phyloP scores from a whole-genome alignment of 257 asterid species.

The Solanum medicagineum region DNA sequence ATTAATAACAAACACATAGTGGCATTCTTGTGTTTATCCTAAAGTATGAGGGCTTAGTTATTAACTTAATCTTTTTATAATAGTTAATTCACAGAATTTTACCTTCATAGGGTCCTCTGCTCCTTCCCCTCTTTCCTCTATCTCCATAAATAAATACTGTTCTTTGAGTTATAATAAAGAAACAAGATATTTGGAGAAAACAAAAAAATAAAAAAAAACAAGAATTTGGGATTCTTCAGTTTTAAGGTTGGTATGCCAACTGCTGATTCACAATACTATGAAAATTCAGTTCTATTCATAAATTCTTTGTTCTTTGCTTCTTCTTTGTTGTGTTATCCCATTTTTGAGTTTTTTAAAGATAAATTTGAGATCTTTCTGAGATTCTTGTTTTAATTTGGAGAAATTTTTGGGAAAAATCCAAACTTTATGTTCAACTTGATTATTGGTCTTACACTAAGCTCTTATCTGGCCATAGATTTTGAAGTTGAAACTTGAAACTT shows the following conservation, averaged over 20 bases:
- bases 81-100: not conserved
- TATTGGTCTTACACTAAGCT: not conserved
- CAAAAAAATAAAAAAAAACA: not conserved
- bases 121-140: constrained; percentile 10
- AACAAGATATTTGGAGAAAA: not conserved
- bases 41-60: not conserved
- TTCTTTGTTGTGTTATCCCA: constrained; percentile 5
- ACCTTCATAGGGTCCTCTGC: constrained; percentile 1
- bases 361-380: not conserved
- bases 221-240: constrained; percentile 14
- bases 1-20: not conserved
- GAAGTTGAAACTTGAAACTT: not conserved
- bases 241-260: constrained; percentile 17
- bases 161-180: constrained; percentile 4
- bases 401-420: not conserved
- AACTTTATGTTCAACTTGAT: not conserved
- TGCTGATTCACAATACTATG: not conserved
- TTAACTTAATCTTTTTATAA: constrained; percentile 1
- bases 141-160: not conserved
- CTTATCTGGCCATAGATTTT: not conserved
- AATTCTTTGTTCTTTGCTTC: not conserved
- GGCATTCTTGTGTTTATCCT: constrained; percentile 10
- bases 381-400: not conserved
- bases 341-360: not conserved
- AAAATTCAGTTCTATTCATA: not conserved